Evolutionary conservation across 2,329 filamentous ascomycete genomes (phyloP).

Genomic region (Alternaria burnsii): DNA sequence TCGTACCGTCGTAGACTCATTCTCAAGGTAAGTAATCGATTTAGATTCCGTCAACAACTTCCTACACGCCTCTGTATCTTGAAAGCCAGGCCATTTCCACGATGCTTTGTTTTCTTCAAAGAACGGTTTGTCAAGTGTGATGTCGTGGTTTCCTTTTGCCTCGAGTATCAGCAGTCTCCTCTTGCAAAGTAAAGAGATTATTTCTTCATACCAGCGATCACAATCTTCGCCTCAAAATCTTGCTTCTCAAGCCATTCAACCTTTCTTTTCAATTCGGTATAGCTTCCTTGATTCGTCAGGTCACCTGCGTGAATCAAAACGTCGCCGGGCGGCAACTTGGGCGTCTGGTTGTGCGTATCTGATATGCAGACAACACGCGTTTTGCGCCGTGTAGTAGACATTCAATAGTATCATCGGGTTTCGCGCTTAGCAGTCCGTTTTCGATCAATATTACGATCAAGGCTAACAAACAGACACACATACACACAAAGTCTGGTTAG

Average conservation of each 20-base stretch:
- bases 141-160: constrained; percentile 75
- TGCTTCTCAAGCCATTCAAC: constrained; percentile 72
- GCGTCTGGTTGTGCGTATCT: constrained; percentile 75
- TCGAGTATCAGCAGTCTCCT: constrained; percentile 1
- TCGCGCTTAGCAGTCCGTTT: background rate
- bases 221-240: constrained; percentile 74
- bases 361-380: constrained; percentile 78
- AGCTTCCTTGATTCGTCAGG: constrained; percentile 75
- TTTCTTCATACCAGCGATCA: constrained; percentile 67
- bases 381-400: constrained; percentile 22
- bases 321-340: constrained; percentile 74
- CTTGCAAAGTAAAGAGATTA: background rate
- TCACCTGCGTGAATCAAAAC: constrained; percentile 81
- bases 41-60: constrained; percentile 60
- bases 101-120: constrained; percentile 62
- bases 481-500: background rate
- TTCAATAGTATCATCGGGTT: background rate
- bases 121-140: constrained; percentile 73
- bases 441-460: background rate
- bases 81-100: constrained; percentile 66
- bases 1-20: constrained; percentile 63
- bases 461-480: background rate
- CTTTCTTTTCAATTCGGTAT: constrained; percentile 65
- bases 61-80: constrained; percentile 64
- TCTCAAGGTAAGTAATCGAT: constrained; percentile 71